phyloP scores from a whole-genome alignment of 2,329 filamentous ascomycete species.

The Aspergillus pseudotamarii region DNA sequence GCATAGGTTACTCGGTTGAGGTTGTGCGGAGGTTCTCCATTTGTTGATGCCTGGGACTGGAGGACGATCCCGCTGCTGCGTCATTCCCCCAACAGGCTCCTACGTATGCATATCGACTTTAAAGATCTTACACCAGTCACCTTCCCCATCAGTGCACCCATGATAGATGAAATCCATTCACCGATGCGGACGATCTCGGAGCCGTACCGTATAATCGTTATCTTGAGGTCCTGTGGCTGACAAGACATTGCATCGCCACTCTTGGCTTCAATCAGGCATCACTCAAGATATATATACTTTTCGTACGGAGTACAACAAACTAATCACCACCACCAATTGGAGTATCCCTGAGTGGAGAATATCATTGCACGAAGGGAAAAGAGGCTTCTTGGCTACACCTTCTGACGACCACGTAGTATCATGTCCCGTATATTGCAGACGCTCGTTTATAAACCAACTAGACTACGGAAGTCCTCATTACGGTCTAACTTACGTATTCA shows the following conservation, averaged over 20 bases:
- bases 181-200: not conserved
- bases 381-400: not conserved
- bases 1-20: not conserved
- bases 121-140: conserved; percentile 1
- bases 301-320: not conserved
- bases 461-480: not conserved
- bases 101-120: conserved; percentile 3
- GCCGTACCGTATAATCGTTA: not conserved
- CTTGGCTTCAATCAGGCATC: conserved; percentile 3
- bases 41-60: not conserved
- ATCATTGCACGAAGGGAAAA: not conserved
- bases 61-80: conserved; percentile 1
- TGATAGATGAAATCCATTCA: not conserved
- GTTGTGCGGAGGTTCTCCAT: not conserved
- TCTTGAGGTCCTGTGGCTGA: not conserved
- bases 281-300: not conserved
- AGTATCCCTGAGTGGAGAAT: not conserved
- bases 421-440: not conserved
- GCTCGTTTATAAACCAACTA: not conserved
- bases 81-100: not conserved
- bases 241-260: conserved; percentile 2
- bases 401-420: not conserved
- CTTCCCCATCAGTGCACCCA: conserved; percentile 10
- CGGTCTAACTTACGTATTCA: not conserved
- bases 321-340: not conserved